phyloP scores from a whole-genome alignment of 2,329 filamentous ascomycete species.

The Neurospora sp. region DNA sequence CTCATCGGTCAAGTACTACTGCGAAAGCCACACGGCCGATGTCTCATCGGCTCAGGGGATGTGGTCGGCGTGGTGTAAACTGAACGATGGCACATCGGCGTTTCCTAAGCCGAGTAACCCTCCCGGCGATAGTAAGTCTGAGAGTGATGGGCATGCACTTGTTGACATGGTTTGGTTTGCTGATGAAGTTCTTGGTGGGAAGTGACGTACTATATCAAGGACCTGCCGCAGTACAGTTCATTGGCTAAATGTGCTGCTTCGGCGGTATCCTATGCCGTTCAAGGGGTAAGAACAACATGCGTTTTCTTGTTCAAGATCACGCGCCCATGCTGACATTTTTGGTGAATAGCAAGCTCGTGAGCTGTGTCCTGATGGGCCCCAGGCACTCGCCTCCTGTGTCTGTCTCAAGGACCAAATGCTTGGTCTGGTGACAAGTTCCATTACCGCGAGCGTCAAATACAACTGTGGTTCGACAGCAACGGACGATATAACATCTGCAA shows the following conservation, averaged over 20 bases:
- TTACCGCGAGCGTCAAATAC: constrained; percentile 35
- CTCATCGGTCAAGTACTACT: constrained; percentile 31
- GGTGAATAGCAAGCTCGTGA: constrained; percentile 24
- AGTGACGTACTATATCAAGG: constrained; percentile 45
- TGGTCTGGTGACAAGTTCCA: constrained; percentile 28
- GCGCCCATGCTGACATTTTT: constrained; percentile 4
- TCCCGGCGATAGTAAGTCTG: constrained; percentile 39
- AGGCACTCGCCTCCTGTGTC: constrained; percentile 41
- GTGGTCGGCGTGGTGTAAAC: constrained; percentile 41
- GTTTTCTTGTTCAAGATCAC: neutral
- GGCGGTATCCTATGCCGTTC: constrained; percentile 32
- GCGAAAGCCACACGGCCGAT: constrained; percentile 36
- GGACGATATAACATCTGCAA: constrained; percentile 35
- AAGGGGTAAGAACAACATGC: constrained; percentile 23
- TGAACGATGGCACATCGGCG: constrained; percentile 37
- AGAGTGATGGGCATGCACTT: neutral
- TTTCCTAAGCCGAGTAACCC: constrained; percentile 37
- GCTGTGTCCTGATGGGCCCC: constrained; percentile 35
- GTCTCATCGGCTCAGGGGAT: constrained; percentile 39
- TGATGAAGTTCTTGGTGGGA: constrained; percentile 17
- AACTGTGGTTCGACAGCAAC: constrained; percentile 34
- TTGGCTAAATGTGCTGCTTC: constrained; percentile 35
- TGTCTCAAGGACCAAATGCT: constrained; percentile 41
- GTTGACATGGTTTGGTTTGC: neutral
- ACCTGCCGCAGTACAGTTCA: constrained; percentile 34